Percentiles rank a stretch among this genome's conserved stretches.
Evolutionary conservation across 2,329 filamentous ascomycete genomes (phyloP).

Genomic region (Penicillium polonicum): DNA sequence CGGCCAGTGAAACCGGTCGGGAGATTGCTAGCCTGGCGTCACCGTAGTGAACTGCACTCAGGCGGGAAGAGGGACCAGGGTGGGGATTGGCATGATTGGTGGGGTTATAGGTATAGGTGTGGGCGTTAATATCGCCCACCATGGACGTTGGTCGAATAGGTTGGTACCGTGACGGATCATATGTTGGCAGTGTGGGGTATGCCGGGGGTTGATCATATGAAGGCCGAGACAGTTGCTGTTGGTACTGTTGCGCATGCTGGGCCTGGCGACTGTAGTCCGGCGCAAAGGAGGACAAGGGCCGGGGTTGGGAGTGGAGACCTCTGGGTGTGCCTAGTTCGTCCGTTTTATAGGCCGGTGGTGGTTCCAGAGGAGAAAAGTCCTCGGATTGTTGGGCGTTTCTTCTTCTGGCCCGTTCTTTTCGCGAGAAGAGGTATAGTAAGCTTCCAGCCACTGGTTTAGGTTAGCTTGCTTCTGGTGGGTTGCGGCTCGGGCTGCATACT

Average conservation of each 20-base stretch:
- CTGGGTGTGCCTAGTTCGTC: slow-evolving; percentile 9
- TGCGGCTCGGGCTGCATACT: slow-evolving; percentile 11
- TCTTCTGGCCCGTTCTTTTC: slow-evolving; percentile 26
- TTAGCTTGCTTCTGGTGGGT: slow-evolving; percentile 8
- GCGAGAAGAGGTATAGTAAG: slow-evolving; percentile 23
- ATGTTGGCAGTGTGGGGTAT: slow-evolving; percentile 32
- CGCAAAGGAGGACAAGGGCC: slow-evolving; percentile 27
- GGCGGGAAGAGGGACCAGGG: slow-evolving; percentile 19
- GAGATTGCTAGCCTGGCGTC: slow-evolving; percentile 20
- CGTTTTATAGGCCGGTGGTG: slow-evolving; percentile 21
- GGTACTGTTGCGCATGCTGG: slow-evolving; percentile 8
- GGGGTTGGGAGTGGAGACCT: slow-evolving; percentile 21
- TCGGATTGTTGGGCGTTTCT: slow-evolving; percentile 16
- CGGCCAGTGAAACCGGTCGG: slow-evolving; percentile 9
- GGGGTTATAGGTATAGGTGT: slow-evolving; percentile 8
- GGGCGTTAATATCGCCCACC: neutral
- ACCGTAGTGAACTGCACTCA: slow-evolving; percentile 22
- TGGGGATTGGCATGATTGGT: slow-evolving; percentile 4
- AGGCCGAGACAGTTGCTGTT: slow-evolving; percentile 15
- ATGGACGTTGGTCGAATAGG: slow-evolving; percentile 18
- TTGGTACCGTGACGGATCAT: slow-evolving; percentile 38
- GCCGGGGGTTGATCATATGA: slow-evolving; percentile 29
- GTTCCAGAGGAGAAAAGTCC: slow-evolving; percentile 5
- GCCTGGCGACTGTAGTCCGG: slow-evolving; percentile 21
- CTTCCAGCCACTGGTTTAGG: slow-evolving; percentile 19